Base-by-base conservation (phyloP, 371 early-diverging fungal species). In the Lichtheimia ramosa region DNA sequence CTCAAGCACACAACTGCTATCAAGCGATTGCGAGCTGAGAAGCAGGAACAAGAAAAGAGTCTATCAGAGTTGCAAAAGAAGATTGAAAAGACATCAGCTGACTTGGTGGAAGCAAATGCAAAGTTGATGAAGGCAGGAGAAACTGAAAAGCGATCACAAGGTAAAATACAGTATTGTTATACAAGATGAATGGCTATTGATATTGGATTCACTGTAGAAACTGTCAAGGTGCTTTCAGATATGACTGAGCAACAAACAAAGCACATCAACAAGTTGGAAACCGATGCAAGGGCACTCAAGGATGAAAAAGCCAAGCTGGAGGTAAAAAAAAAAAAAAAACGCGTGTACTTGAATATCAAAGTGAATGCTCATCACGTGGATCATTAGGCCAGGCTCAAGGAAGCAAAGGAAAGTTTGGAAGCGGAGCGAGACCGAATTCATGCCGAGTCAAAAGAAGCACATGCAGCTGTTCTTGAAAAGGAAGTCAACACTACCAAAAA, bases 11-110 rank as follows among this genome's bases (percentile, higher is more conserved):
- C 84, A 4, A 90, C 83, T 43, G 81, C 81, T 0, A 85, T 92
- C 64, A 93, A 95, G 61, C 84, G 85, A 51, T 69, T 92, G 27
- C 77, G 92, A 34, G 71, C 76, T 0, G 89, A 91, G 60, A 84
- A 83, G 61, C 65, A 72, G 14, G 89, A 88, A n/a, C 52, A 68
- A 2, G 92, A 91, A 6, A 88, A 86, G 55, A 58, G 67, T 4
- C 53, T 84, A 10, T 56, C 61, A 18, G 88, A 86, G 8, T 58
- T 87, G 2, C 84, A 83, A 57, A 80, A 81, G 61, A 89, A 87
- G 63, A 64, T 88, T 5, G 92, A 91, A n/a, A 70, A 71, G 41
- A 62, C 72, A 0, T 53, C 64, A 0, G 43, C 71, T 0, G 87
- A 89, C 28, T 51, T 81, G 3, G 58, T 83, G 0, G 81, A 87